Evolutionary conservation across 176 grass and related monocot species (phyloP), one percentile per base, ranked within the genome.

Genomic region (Dactylis glomerata): DNA sequence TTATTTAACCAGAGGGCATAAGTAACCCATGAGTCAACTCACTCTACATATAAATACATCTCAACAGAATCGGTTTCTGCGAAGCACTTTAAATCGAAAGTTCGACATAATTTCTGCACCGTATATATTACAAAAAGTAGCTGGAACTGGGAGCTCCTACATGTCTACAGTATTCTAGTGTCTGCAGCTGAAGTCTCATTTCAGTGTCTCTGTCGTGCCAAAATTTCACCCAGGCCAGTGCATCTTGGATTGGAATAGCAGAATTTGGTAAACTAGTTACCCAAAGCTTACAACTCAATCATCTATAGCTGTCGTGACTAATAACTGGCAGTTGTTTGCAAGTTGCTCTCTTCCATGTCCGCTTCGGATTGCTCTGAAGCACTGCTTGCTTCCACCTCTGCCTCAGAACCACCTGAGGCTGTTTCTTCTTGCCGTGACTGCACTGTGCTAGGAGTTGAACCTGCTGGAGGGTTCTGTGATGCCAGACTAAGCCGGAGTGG

Each of bases 401-500:
- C 54, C 52, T 75, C 49, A 33, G 37, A 66, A 74, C 47, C n/a
- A 22, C 69, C 49, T 84, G 86, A 89, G 52, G 63, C n/a, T 5
- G 55, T 75, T 68, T 75, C 31, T 68, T 90, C 75, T 50, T 80
- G 67, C 13, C 73, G 74, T 73, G 64, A 59, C 68, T 75, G 80
- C 10, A 40, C 54, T 6, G 11, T 12, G 27, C 81, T 78, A 22
- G 82, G 58, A 74, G 83, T 74, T 50, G 71, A 69, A 73, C 87
- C 89, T 59, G 55, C 58, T 40, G 89, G 26, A 22, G 91, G 87
- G 44, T 87, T 86, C 41, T 81, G 88, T 58, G 83, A 71, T 1
- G 96, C 91, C 83, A 79, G 76, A 65, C 86, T 92, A 56, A 98
- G 67, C 31, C 96, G 85, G 38, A 98, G 88, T 37, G 88, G 90